phyloP scores from a whole-genome alignment of 352 stramenopile genomes.

The Phytophthora quininea region DNA sequence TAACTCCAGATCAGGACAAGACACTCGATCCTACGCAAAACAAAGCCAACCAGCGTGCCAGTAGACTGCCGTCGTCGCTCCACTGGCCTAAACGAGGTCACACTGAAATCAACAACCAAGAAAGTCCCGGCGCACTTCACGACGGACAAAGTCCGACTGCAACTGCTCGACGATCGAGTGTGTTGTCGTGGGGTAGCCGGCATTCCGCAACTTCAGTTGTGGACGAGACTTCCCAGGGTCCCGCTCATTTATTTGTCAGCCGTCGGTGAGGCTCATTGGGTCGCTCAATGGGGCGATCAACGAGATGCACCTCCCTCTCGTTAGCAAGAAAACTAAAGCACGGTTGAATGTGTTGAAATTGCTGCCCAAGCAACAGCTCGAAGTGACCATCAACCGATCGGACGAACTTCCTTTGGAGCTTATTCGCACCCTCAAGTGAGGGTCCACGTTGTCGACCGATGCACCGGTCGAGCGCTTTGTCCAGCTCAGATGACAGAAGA shows the following conservation, averaged over 20 bases:
- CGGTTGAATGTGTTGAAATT: constrained; percentile 29
- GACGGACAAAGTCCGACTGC: constrained; percentile 13
- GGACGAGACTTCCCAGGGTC: constrained; percentile 19
- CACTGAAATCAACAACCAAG: not conserved
- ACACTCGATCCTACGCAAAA: not conserved
- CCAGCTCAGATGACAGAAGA: constrained; percentile 30
- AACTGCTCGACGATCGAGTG: constrained; percentile 19
- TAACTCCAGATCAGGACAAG: constrained; percentile 26
- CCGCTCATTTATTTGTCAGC: constrained; percentile 27
- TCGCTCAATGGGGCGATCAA: constrained; percentile 35
- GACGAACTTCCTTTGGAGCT: constrained; percentile 57
- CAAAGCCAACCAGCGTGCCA: constrained; percentile 4
- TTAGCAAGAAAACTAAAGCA: constrained; percentile 23
- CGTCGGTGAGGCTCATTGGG: constrained; percentile 31
- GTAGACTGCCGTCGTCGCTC: constrained; percentile 6
- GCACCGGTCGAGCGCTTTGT: constrained; percentile 49
- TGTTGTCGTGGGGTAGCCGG: constrained; percentile 29
- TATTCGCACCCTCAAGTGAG: constrained; percentile 50
- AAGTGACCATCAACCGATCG: constrained; percentile 44
- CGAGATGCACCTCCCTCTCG: constrained; percentile 29
- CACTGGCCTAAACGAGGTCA: constrained; percentile 13
- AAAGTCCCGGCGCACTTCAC: not conserved
- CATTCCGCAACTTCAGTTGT: constrained; percentile 23
- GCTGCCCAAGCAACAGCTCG: constrained; percentile 25
- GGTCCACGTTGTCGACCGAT: constrained; percentile 57